Evolutionary conservation across 2,329 filamentous ascomycete species (phyloP).

Genomic region (Camillea tinctor): DNA sequence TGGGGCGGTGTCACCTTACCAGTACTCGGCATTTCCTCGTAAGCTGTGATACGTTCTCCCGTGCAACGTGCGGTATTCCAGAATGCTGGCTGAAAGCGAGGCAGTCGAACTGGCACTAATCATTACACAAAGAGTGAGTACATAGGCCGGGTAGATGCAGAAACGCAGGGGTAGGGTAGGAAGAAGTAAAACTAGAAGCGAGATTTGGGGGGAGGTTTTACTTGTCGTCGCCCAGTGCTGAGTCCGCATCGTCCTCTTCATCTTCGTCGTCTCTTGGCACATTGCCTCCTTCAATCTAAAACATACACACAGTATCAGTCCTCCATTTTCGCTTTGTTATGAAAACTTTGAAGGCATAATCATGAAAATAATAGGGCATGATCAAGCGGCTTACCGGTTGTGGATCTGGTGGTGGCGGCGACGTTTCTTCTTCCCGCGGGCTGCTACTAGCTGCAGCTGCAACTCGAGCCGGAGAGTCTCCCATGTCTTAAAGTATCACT

Average conservation of each 20-base stretch:
- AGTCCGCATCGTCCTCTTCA: constrained; percentile 10
- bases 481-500: background rate
- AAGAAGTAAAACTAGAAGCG: background rate
- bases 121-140: background rate
- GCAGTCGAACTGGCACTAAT: constrained; percentile 31
- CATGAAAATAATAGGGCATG: background rate
- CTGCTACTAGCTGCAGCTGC: background rate
- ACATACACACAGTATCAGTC: background rate
- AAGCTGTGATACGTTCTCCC: constrained; percentile 33
- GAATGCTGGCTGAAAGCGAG: constrained; percentile 32
- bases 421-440: background rate
- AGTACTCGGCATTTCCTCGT: constrained; percentile 30
- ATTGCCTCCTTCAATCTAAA: background rate
- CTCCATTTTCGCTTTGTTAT: background rate
- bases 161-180: background rate
- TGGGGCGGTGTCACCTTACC: constrained; percentile 12
- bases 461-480: background rate
- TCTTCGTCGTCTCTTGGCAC: constrained; percentile 3
- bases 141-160: background rate
- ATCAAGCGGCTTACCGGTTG: background rate
- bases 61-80: constrained; percentile 32
- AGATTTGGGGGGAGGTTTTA: background rate
- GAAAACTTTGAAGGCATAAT: background rate
- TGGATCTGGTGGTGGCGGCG: background rate
- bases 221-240: constrained; percentile 14